phyloP scores from a whole-genome alignment of 169 alveolate species.

The Amoebophrya sp. region DNA sequence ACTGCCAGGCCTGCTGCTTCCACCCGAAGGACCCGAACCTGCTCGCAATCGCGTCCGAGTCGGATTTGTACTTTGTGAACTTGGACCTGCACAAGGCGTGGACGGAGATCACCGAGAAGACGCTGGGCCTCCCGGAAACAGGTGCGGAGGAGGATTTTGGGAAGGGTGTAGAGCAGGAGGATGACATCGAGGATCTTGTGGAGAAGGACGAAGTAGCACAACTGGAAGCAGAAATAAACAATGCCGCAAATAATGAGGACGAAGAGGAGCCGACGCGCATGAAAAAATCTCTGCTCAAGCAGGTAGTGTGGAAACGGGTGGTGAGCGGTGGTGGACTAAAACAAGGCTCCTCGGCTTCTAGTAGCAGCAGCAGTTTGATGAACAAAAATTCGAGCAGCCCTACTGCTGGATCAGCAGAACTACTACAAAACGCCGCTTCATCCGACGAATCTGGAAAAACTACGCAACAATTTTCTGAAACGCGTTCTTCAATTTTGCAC shows the following conservation, averaged over 20 bases:
- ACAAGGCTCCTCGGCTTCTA: neutral
- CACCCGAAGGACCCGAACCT: neutral
- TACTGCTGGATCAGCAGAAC: too few relatives aligned
- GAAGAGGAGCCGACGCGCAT: neutral
- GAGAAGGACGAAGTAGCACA: neutral
- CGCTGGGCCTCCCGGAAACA: neutral
- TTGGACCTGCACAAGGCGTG: neutral
- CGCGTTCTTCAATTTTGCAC: neutral
- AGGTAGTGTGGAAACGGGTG: neutral
- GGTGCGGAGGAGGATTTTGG: neutral
- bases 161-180: neutral
- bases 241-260: neutral
- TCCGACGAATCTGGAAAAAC: too few relatives aligned
- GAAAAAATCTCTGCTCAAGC: neutral
- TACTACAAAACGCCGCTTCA: too few relatives aligned
- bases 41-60: slow-evolving; percentile 15
- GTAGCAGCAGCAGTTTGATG: neutral
- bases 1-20: neutral
- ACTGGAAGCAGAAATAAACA: neutral
- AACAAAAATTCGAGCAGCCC: too few relatives aligned
- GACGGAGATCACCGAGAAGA: neutral
- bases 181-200: neutral
- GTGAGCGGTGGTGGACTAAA: too few relatives aligned
- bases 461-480: neutral
- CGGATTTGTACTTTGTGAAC: neutral